Conservation (phyloP, 2,329 filamentous ascomycete species). For the Sordariomycetes sp. region DNA sequence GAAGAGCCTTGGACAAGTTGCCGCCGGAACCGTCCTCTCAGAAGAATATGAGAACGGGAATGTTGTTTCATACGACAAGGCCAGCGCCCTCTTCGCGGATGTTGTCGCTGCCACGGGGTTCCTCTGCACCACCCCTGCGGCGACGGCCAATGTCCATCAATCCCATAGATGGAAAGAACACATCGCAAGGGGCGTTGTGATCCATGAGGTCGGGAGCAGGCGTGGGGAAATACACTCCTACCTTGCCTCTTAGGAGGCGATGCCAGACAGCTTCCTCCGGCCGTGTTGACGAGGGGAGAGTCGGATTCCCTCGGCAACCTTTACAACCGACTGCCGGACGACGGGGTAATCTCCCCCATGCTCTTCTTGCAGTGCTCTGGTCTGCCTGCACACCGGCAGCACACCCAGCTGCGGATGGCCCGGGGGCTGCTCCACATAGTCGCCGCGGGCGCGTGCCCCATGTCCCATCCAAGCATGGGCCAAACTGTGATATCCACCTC, state of each 20-base stretch:
- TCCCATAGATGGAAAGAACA: background rate
- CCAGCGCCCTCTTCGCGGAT: background rate
- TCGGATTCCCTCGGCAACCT: background rate
- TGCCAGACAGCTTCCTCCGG: constrained; percentile 7
- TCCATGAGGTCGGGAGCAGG: background rate
- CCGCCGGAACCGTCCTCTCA: background rate
- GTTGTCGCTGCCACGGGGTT: background rate
- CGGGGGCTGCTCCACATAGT: background rate
- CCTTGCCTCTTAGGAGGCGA: constrained; percentile 12
- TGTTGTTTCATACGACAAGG: background rate
- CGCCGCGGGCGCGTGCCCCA: background rate
- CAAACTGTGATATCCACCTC: background rate
- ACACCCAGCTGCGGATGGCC: background rate
- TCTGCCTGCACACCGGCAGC: background rate
- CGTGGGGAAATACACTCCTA: constrained; percentile 11
- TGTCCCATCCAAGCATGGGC: background rate
- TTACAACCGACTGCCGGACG: background rate
- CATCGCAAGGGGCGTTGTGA: background rate
- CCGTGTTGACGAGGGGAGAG: background rate
- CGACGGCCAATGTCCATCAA: background rate
- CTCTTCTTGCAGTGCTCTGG: background rate
- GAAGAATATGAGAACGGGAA: background rate
- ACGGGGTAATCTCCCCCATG: background rate
- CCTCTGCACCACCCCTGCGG: background rate
- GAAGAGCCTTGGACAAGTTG: background rate